Evolutionary conservation across 1,139 yeast species (phyloP).

Genomic region (Saccharomycopsis hybrid): DNA sequence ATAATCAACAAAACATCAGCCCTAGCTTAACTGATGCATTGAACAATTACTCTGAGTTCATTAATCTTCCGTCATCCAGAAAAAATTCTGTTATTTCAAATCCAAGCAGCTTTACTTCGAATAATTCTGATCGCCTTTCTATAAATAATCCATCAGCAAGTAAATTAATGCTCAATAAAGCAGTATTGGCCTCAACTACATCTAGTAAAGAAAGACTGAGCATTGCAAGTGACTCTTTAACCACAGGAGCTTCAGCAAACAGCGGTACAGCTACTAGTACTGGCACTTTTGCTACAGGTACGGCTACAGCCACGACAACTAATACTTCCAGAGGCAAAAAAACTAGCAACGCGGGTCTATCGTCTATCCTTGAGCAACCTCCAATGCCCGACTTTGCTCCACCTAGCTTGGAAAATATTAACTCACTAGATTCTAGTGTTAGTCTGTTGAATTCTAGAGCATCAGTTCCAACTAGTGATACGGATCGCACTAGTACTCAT

Average conservation of each 20-base stretch:
- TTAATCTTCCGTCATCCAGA: constrained; percentile 17
- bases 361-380: constrained; percentile 4
- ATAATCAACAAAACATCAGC: too few species aligned
- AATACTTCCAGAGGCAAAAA: background rate
- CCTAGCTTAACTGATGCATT: background rate
- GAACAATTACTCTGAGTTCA: constrained; percentile 10
- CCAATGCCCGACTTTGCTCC: constrained; percentile 11
- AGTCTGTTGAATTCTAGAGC: too few species aligned
- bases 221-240: too few species aligned
- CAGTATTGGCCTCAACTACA: too few species aligned
- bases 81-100: constrained; percentile 19
- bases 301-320: background rate
- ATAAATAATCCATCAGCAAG: background rate
- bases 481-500: too few species aligned
- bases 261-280: background rate
- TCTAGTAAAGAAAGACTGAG: background rate
- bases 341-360: too few species aligned
- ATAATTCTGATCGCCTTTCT: constrained; percentile 8
- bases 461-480: too few species aligned
- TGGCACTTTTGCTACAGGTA: background rate
- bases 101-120: constrained; percentile 10
- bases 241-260: background rate
- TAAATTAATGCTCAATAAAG: too few species aligned
- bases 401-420: constrained; percentile 1
- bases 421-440: too few species aligned